These are phyloP conservation scores for Debaryomyces hansenii DNA, from an alignment of 805 yeast genomes.

Conservation along the genomic window DNA sequence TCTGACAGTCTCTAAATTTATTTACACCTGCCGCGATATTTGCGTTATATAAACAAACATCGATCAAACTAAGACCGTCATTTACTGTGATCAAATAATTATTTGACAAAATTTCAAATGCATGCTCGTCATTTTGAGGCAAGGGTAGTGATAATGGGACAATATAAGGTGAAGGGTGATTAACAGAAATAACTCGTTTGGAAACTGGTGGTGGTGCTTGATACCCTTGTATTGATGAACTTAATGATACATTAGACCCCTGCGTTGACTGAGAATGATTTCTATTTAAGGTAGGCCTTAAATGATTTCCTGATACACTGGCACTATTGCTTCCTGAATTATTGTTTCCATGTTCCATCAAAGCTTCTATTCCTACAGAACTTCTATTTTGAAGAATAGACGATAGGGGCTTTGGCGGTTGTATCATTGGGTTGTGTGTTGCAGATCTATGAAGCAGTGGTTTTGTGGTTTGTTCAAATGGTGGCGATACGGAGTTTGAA, in stretches of 20 bases:
- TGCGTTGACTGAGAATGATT: conserved; percentile 37
- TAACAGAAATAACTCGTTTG: conserved; percentile 8
- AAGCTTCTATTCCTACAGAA: neutral
- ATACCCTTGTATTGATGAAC: conserved; percentile 12
- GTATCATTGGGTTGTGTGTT: conserved; percentile 5
- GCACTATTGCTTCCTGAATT: conserved; percentile 1
- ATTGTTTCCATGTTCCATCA: neutral
- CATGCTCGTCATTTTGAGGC: conserved; percentile 40
- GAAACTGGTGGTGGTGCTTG: conserved; percentile 3
- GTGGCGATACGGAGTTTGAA: neutral
- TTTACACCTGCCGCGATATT: conserved; percentile 53
- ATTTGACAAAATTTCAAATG: conserved; percentile 49
- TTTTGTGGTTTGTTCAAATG: neutral
- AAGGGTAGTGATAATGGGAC: conserved; percentile 45
- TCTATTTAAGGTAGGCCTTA: conserved; percentile 31
- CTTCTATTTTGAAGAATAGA: conserved; percentile 15
- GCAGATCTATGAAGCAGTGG: conserved; percentile 10
- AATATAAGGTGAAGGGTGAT: conserved; percentile 33
- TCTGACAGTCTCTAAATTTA: conserved; percentile 55
- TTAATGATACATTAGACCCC: conserved; percentile 24
- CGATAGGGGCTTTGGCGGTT: conserved; percentile 4
- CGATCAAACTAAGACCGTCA: conserved; percentile 48
- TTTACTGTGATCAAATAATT: conserved; percentile 49
- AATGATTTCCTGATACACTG: neutral
- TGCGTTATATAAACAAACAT: conserved; percentile 60